Evolutionary conservation across 1,284 basidiomycete genomes (phyloP).

Genomic region (Cerrena zonata): DNA sequence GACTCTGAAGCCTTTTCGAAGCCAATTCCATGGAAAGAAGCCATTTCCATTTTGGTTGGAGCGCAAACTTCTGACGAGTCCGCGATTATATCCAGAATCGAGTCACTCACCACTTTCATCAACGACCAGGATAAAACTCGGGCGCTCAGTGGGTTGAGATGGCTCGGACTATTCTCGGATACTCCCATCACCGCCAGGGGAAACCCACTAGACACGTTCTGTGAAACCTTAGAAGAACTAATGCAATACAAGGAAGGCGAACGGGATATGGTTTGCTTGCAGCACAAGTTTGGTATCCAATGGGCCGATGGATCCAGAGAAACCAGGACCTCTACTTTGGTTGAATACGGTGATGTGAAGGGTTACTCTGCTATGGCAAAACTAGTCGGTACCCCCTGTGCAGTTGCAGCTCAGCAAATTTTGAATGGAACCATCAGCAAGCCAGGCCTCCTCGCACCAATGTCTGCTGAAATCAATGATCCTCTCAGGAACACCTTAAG

Average conservation of each 20-base stretch:
- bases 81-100: slow-evolving; percentile 53
- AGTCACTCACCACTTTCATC: slow-evolving; percentile 68
- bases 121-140: slow-evolving; percentile 62
- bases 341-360: slow-evolving; percentile 80
- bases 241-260: slow-evolving; percentile 91
- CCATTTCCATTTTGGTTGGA: slow-evolving; percentile 75
- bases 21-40: slow-evolving; percentile 74
- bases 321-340: slow-evolving; percentile 87
- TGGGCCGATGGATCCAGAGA: slow-evolving; percentile 78
- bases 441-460: slow-evolving; percentile 84
- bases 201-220: slow-evolving; percentile 92
- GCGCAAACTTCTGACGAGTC: slow-evolving; percentile 40
- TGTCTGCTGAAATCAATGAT: too few species aligned
- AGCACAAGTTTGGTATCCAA: slow-evolving; percentile 92
- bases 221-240: slow-evolving; percentile 82
- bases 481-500: too few species aligned
- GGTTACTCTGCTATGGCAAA: slow-evolving; percentile 93
- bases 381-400: slow-evolving; percentile 89
- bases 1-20: too few species aligned
- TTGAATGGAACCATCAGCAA: slow-evolving; percentile 73
- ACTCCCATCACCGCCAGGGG: slow-evolving; percentile 64
- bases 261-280: slow-evolving; percentile 93
- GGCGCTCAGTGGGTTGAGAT: slow-evolving; percentile 83
- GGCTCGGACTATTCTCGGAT: slow-evolving; percentile 87
- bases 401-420: slow-evolving; percentile 84